Evolutionary conservation across 192 early-diverging fungal genomes (phyloP), one percentile per base, ranked within the genome.

Genomic region (Coemansia sp.): DNA sequence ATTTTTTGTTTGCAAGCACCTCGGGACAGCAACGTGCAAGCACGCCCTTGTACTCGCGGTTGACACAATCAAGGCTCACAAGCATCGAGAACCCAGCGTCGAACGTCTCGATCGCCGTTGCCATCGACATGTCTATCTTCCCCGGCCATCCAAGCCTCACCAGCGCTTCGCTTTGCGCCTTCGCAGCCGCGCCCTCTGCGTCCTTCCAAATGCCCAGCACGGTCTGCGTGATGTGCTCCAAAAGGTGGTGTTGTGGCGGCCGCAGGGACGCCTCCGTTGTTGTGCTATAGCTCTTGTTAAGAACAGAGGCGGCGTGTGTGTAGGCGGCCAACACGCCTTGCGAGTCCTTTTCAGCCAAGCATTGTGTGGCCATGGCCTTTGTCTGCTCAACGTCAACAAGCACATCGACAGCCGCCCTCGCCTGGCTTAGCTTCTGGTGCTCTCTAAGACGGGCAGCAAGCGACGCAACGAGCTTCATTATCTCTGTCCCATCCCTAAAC

Each of bases 401-500:
- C 15, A 63, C 65, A 63, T 72, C 73, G n/a, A 81, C 48, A 36
- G 75, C 75, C 33, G 63, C 42, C 61, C 75, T 81, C 29, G 78
- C 66, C 38, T 41, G 48, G 5, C 61, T 57, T n/a, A 81, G 70
- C 48, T 61, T 67, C 62, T 61, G 59, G 52, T 75, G 68, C 35
- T 53, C 65, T 25, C 71, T 41, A 9, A 81, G 45, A 50, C 74
- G 59, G 2, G 52, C 58, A 4, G 78, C 78, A 43, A 81, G 62
- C 41, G 42, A 35, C 0, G 66, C 59, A 17, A 75, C 63, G 46
- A 81, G 73, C 33, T 67, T 59, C 78, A 81, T 81, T 9, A 59
- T 57, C 40, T 62, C 70, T 0, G 73, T 72, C 19, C 70, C 69
- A 43, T 81, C 73, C 63, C 73, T 66, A 46, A 81, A 81, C 60